Base-by-base conservation (phyloP, 768 basidiomycete genomes). In the Boletus rubroflammeus region DNA sequence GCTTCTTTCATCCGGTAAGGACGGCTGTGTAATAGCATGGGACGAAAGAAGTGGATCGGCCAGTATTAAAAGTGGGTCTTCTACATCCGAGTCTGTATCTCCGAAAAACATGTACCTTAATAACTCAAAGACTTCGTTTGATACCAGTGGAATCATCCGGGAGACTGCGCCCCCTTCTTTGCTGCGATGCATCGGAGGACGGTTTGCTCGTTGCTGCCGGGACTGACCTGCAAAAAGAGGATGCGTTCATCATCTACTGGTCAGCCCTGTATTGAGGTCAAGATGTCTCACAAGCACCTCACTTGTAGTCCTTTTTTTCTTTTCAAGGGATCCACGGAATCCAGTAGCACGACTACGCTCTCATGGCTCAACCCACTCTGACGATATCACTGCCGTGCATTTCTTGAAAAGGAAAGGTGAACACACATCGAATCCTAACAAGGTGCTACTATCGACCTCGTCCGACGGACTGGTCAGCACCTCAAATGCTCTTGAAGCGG, bases 321-420 rank as follows among this genome's bases (percentile, higher is more conserved):
- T 36, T 51, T 47, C 43, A 63, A 93, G 92, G 91, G 94, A 98
- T 68, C 86, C 87, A 19, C 82, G 94, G n/a, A 82, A 84, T 50
- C 83, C 92, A 10, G 77, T 75, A 2, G 76, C 80, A 1, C 88
- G 87, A 5, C 65, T 92, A 2, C 83, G 90, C 31, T 76, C 75
- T n/a, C 93, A 97, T 69, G 74, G 81, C 4, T 90, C 88, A 3
- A 93, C 92, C 0, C 94, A 98, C 65, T 95, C 93, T 3, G 94
- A 98, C 69, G 94, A 98, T 64, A 83, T 98, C 53, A 96, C 94
- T 0, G 76, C 82, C 5, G 69, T 96, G 0, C 79, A 81, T 50
- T 90, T 90, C 52, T 46, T 51, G 38, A 64, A 63, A 23, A 46
- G 38, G 38, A 64, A 63, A 23, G 44, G 38, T 26, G 58, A 44